Evolutionary conservation across 768 basidiomycete genomes (phyloP), one percentile per base, ranked within the genome.

Genomic region (Amanita jacksonii): DNA sequence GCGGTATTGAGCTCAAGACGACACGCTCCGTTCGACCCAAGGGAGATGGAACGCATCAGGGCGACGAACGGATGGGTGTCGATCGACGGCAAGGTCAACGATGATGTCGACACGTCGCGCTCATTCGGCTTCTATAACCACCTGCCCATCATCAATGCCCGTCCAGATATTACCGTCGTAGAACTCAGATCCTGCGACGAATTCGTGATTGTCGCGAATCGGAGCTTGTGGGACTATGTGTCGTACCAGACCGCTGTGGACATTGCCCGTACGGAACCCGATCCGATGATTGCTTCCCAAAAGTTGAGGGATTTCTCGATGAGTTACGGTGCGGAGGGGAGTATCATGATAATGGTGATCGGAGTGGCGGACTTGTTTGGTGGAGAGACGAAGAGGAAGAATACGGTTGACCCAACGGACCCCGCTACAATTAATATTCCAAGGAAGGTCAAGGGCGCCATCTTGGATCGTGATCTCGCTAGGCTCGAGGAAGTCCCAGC

Each of bases 261-360:
- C 59, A 92, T 98, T 49, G 93, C 91, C 0, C 74, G 87, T 30
- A 75, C 76, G 5, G 85, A 85, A 54, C 60, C 64, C 3, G 70
- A 74, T 51, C 72, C 72, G 5, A 74, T 73, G 71, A 80, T 91
- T 56, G 96, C 96, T 4, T 90, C 96, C 0, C 93, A 97, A 66
- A 98, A 96, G 66, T 63, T 99, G 32, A 77, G 96, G 38, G 96
- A 99, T 59, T 87, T 97, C 50, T 91, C 96, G 6, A 88, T 99
- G 57, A 90, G 89, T 52, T 97, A 97, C 61, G 96, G 96, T 1
- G 89, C 92, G 13, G 81, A 86, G 43, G 89, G 88, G 10, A 87
- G 81, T 49, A 85, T 84, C 38, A 97, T 98, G 92, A 92, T 98
- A 64, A 98, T 98, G 94, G 91, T 97, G 27, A 77, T 98, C 52